phyloP scores from a whole-genome alignment of 2,329 filamentous ascomycete genomes.

The Diaporthe ilicicola region DNA sequence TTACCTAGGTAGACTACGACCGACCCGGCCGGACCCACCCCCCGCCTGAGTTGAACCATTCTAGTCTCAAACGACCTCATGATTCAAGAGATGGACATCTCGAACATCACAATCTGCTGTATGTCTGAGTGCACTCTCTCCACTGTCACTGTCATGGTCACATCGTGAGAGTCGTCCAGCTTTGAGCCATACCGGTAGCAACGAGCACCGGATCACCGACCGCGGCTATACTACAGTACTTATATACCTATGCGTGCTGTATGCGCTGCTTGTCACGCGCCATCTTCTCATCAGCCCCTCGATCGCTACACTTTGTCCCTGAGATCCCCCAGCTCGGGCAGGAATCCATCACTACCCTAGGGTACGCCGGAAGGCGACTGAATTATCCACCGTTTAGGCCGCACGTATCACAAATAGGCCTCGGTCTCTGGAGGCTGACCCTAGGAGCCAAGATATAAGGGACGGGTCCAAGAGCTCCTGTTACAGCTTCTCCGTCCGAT shows the following conservation, averaged over 20 bases:
- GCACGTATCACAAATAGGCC: not conserved
- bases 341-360: not conserved
- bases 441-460: no score
- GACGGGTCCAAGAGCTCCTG: no score
- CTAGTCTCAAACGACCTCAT: not conserved
- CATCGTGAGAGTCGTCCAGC: not conserved
- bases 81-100: not conserved
- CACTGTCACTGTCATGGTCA: not conserved
- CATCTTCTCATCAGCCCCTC: not conserved
- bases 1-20: not conserved
- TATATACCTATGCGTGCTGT: not conserved
- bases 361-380: no score
- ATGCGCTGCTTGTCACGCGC: not conserved
- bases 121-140: not conserved
- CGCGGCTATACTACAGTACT: not conserved
- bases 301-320: not conserved
- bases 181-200: not conserved
- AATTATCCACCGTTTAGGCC: not conserved
- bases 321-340: not conserved
- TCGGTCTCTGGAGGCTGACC: no score
- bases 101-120: not conserved
- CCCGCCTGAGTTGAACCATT: not conserved
- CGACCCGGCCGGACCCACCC: not conserved
- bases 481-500: no score
- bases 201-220: not conserved